Evolutionary conservation across 73 alveolate genomes (phyloP).

Genomic region (Blepharisma stoltei): DNA sequence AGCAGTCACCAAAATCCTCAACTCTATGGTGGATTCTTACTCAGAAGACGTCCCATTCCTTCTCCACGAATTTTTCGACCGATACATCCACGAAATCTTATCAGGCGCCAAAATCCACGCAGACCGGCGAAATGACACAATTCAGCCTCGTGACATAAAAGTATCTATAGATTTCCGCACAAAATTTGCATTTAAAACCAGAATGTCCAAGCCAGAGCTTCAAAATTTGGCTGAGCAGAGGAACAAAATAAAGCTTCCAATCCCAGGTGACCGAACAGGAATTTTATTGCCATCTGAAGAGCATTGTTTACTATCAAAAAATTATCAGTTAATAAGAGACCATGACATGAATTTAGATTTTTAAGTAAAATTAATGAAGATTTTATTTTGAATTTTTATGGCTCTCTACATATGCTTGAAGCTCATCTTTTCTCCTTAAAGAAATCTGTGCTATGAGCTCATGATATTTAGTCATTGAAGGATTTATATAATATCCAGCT

Average conservation of each 20-base stretch:
- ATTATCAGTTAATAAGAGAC: not conserved
- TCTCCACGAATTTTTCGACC: conserved; percentile 9
- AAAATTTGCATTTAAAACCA: not conserved
- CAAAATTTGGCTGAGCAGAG: not conserved
- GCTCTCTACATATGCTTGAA: too few relatives aligned
- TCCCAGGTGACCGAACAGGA: not conserved
- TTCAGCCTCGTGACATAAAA: not conserved
- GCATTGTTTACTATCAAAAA: not conserved
- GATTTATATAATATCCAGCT: too few relatives aligned
- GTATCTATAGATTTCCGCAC: not conserved
- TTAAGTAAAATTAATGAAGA: not conserved
- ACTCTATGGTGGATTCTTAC: not conserved
- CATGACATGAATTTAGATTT: conserved; percentile 15
- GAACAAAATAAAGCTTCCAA: conserved; percentile 8
- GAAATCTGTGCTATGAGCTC: too few relatives aligned
- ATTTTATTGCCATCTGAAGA: conserved; percentile 6
- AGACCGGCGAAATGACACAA: conserved; percentile 13
- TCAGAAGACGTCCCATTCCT: conserved; percentile 18
- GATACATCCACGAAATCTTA: not conserved
- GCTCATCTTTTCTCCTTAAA: too few relatives aligned
- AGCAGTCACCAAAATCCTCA: not conserved
- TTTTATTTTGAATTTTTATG: too few relatives aligned
- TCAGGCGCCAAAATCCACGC: conserved; percentile 29
- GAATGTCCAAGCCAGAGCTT: not conserved
- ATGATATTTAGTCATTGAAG: too few relatives aligned